Percentiles rank a stretch among this genome's conserved stretches.
These are phyloP conservation scores for Cryptosporidium muris DNA, from an alignment of 169 alveolate genomes.

Conservation along the genomic window DNA sequence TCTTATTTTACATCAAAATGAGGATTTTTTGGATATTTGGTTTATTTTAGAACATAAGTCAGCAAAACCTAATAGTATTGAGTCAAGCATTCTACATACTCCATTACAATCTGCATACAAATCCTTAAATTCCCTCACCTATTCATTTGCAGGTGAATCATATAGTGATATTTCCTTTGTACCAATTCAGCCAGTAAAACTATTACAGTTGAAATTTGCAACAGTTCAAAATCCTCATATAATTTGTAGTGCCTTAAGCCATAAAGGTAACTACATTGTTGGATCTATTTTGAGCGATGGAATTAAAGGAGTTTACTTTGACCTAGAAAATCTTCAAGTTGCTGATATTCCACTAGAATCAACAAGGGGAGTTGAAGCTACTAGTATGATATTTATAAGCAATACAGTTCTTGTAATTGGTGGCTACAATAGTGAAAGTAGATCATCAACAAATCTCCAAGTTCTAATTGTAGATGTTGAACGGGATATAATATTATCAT, in stretches of 20 bases:
- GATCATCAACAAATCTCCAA: neutral
- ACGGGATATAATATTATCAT: conserved; percentile 28
- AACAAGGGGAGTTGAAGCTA: conserved; percentile 3
- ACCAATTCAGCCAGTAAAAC: conserved; percentile 61
- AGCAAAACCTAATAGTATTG: neutral
- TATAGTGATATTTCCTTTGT: neutral
- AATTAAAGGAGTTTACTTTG: conserved; percentile 33
- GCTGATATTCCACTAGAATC: conserved; percentile 35
- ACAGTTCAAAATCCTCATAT: neutral
- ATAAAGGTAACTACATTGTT: conserved; percentile 26
- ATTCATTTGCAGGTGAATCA: neutral
- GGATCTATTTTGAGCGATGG: conserved; percentile 36
- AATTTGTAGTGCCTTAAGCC: conserved; percentile 23
- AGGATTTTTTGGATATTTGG: conserved; percentile 29
- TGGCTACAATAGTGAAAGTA: conserved; percentile 15
- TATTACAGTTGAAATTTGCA: conserved; percentile 43
- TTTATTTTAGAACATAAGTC: conserved; percentile 24
- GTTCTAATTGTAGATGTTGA: conserved; percentile 49
- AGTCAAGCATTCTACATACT: conserved; percentile 2
- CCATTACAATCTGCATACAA: conserved; percentile 33
- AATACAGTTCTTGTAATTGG: conserved; percentile 44
- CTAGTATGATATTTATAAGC: conserved; percentile 28
- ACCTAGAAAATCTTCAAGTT: conserved; percentile 28
- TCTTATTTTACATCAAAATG: conserved; percentile 23
- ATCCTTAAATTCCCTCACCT: conserved; percentile 5